Base-by-base conservation (phyloP, 2,329 filamentous ascomycete species). In the Tolypocladium paradoxum region DNA sequence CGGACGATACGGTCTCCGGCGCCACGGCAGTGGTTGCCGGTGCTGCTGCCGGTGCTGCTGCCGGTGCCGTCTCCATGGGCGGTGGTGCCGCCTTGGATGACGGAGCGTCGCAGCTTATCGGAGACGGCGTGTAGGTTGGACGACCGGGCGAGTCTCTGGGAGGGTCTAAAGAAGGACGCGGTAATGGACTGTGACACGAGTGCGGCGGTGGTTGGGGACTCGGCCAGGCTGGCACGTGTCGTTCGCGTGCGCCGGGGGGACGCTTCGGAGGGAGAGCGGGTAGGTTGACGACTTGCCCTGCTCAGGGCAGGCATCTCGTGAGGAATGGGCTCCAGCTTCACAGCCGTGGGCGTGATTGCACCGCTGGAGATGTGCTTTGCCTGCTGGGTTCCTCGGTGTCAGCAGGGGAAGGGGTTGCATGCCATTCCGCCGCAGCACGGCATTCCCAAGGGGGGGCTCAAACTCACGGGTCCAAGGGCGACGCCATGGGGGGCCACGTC, bases 21-120 rank as follows among this genome's bases (percentile, higher is more conserved):
- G 43, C 62, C 61, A 12, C 60, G 64, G 40, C 63, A 62, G 51
- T 38, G 29, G 31, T 27, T 37, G 24, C 48, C 27, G n/a, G 43
- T 43, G n/a, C 33, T 49, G 50, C 37, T 53, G 18, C 50, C 31
- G 24, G 33, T 53, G 43, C 45, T 51, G 43, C 37, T 37, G 34
- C 43, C 35, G 34, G 37, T 55, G 33, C 33, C 38, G 38, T 35
- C 36, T 24, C 35, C 48, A 35, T 38, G 34, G 51, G 49, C 51
- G 5, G 48, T 36, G 47, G 55, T 48, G 48, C 53, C 57, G n/a
- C 59, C 60, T 35, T 65, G 63, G 9, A 65, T 61, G 22, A 66
- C 59, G 8, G 68, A 68, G 22, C 67, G 65, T 20, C 69, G 65
- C 18, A 69, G 62, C 50, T 67, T 70, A 50, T 70, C 68, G 20